Percentiles rank a stretch among this genome's conserved stretches.
These are phyloP conservation scores for Allium sativum DNA, from an alignment of 106 monocot species.

Conservation along the genomic window DNA sequence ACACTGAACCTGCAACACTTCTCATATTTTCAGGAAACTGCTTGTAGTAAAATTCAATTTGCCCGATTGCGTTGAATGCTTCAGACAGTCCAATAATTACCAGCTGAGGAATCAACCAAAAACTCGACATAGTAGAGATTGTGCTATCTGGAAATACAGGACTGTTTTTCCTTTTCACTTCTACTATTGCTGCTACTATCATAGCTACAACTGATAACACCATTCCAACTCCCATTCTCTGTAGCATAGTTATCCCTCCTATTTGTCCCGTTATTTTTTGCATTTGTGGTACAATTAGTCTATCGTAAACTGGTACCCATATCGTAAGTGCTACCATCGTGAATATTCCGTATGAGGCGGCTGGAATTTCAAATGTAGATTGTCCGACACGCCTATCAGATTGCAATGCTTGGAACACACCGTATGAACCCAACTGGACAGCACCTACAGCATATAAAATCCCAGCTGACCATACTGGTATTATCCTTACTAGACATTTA, in stretches of 20 bases:
- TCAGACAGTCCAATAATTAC: conserved; percentile 45
- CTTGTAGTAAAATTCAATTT: conserved; percentile 70
- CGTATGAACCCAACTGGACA: conserved; percentile 31
- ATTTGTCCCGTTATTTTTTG: conserved; percentile 12
- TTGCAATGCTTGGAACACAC: conserved; percentile 31
- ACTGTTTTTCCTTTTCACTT: conserved; percentile 13
- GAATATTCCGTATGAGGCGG: conserved; percentile 23
- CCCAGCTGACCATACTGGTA: conserved; percentile 47
- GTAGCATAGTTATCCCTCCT: conserved; percentile 28
- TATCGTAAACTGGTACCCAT: conserved; percentile 56
- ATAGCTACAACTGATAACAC: conserved; percentile 25
- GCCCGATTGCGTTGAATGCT: conserved; percentile 53
- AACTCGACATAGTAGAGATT: background rate
- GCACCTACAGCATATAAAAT: conserved; percentile 32
- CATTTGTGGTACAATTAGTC: conserved; percentile 15
- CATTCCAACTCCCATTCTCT: conserved; percentile 27
- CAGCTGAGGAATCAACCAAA: conserved; percentile 60
- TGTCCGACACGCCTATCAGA: conserved; percentile 36
- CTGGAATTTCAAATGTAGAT: conserved; percentile 21
- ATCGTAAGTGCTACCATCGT: conserved; percentile 29
- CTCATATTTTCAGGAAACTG: conserved; percentile 78
- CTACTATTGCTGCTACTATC: conserved; percentile 26
- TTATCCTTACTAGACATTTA: conserved; percentile 43
- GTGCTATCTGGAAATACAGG: background rate
- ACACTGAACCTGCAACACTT: conserved; percentile 44